These are phyloP conservation scores for Citrus australasica DNA, from an alignment of 345 rosid species.

Conservation along the genomic window DNA sequence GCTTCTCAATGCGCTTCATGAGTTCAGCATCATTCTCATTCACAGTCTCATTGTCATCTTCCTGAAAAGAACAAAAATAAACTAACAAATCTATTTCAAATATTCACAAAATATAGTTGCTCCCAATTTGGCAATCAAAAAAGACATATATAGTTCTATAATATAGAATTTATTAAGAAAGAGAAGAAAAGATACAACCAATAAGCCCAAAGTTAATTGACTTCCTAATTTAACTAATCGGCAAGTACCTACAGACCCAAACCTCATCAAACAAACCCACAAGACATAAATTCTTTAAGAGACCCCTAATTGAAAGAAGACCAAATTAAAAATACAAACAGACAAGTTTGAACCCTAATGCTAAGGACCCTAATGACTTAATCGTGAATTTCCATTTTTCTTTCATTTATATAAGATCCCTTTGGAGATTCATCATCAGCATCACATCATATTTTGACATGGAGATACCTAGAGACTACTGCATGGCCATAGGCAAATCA, in stretches of 20 bases:
- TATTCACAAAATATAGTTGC: not conserved
- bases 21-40: conserved; percentile 48
- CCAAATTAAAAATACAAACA: not conserved
- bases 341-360: not conserved
- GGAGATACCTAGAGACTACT: not conserved
- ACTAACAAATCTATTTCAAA: not conserved
- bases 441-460: not conserved
- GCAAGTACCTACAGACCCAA: not conserved
- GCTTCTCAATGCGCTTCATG: conserved; percentile 62
- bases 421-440: not conserved
- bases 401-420: not conserved
- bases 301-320: no score
- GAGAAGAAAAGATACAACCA: no score
- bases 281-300: not conserved
- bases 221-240: not conserved
- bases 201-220: not conserved
- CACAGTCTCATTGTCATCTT: conserved; percentile 18
- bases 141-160: not conserved
- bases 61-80: conserved; percentile 21
- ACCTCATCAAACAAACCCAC: not conserved
- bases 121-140: not conserved
- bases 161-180: not conserved
- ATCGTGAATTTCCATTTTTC: not conserved
- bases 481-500: not conserved
- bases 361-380: not conserved